A percentile compares a stretch with the other conserved stretches of the same genome.
Evolutionary conservation across 805 yeast genomes (phyloP).

Genomic region (Yarrowia porcina): DNA sequence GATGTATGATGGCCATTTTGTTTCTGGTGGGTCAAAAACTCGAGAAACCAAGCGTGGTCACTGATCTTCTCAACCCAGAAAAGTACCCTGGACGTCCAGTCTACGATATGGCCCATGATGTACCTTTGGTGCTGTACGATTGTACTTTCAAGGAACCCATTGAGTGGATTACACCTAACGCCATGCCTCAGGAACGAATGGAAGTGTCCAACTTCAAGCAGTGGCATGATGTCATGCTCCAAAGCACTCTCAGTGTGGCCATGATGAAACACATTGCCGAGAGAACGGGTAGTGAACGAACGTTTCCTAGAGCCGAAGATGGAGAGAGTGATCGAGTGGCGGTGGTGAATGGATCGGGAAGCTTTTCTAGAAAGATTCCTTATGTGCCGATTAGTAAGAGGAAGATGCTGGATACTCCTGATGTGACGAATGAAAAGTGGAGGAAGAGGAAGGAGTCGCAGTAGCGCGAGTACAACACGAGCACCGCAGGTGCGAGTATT

Average conservation of each 20-base stretch:
- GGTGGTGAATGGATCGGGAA: slow-evolving; percentile 75
- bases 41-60: slow-evolving; percentile 59
- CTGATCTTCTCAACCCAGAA: slow-evolving; percentile 55
- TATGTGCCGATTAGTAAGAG: slow-evolving; percentile 61
- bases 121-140: slow-evolving; percentile 82
- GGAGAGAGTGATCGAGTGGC: slow-evolving; percentile 35
- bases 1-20: slow-evolving; percentile 87
- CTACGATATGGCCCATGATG: slow-evolving; percentile 85
- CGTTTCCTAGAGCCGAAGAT: slow-evolving; percentile 10
- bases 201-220: slow-evolving; percentile 4
- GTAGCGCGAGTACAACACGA: too few relatives aligned
- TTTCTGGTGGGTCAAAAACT: slow-evolving; percentile 75
- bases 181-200: background rate
- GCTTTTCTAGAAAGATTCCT: slow-evolving; percentile 53
- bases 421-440: slow-evolving; percentile 64
- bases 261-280: slow-evolving; percentile 11
- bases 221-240: slow-evolving; percentile 16
- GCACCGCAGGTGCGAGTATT: too few relatives aligned
- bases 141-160: slow-evolving; percentile 66
- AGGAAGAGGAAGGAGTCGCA: slow-evolving; percentile 41
- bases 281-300: slow-evolving; percentile 33
- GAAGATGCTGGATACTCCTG: slow-evolving; percentile 60
- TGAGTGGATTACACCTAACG: slow-evolving; percentile 51
- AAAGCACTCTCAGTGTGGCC: slow-evolving; percentile 13
- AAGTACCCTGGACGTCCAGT: slow-evolving; percentile 64